Evolutionary conservation across 805 yeast genomes (phyloP).

Genomic region (Saccharomycopsis guyanensis): DNA sequence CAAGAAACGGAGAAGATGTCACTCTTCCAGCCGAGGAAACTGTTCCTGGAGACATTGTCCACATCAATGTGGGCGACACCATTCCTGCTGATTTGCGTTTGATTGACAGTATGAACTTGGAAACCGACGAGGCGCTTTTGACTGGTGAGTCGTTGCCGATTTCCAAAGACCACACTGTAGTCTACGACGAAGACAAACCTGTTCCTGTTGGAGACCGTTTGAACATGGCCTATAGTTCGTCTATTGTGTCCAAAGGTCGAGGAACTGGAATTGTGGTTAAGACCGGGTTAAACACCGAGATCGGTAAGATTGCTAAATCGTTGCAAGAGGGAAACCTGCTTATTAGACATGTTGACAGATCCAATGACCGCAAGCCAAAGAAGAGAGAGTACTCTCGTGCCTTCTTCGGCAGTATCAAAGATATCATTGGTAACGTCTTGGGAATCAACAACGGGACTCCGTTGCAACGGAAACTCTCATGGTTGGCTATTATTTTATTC

Average conservation of each 20-base stretch:
- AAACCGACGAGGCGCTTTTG: slow-evolving; percentile 60
- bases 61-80: slow-evolving; percentile 63
- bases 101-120: slow-evolving; percentile 51
- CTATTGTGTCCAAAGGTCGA: slow-evolving; percentile 67
- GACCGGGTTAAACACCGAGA: slow-evolving; percentile 68
- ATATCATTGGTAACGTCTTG: slow-evolving; percentile 57
- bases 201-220: slow-evolving; percentile 67
- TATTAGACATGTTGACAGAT: slow-evolving; percentile 35
- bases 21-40: slow-evolving; percentile 56
- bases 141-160: slow-evolving; percentile 65
- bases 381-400: slow-evolving; percentile 41
- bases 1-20: slow-evolving; percentile 41
- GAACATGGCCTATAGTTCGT: slow-evolving; percentile 65
- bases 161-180: slow-evolving; percentile 39
- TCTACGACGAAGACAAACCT: slow-evolving; percentile 29
- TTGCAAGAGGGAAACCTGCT: slow-evolving; percentile 36
- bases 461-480: slow-evolving; percentile 63
- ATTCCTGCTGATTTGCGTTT: slow-evolving; percentile 68
- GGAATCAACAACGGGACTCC: slow-evolving; percentile 82
- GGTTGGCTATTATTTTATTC: slow-evolving; percentile 67
- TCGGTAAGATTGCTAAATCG: slow-evolving; percentile 64
- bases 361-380: slow-evolving; percentile 37
- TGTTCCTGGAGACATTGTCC: slow-evolving; percentile 68
- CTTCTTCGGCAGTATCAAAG: slow-evolving; percentile 38
- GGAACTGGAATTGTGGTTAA: slow-evolving; percentile 60